Evolutionary conservation across 2,329 filamentous ascomycete species (phyloP), one percentile per base, ranked within the genome.

Genomic region (Helotiales sp.): DNA sequence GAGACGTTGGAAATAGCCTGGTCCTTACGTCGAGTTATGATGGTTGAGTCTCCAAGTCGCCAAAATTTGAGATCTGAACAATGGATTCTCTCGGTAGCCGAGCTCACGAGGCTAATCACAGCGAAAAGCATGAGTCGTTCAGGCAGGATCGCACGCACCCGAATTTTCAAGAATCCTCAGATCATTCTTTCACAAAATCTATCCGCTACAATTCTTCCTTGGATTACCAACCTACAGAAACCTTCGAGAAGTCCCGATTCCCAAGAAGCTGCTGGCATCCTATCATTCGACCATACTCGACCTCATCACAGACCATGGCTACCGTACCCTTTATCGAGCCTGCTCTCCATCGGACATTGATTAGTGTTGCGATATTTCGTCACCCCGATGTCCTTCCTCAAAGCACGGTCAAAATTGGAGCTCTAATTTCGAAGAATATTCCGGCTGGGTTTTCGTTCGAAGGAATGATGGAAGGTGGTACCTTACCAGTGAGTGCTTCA

Each of bases 361-460:
- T 57, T 49, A 48, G 40, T 24, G 25, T 57, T 30, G 13, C 48
- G 8, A n/a, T 52, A 3, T 53, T 57, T 24, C 49, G 55, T 12
- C 17, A 47, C 15, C 55, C 49, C 30, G 38, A 50, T 8, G 47
- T 22, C 12, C 36, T 10, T 19, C 38, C 49, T 10, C 53, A 48
- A 30, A 34, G 30, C 12, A 40, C 22, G 8, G 49, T 40, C n/a
- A 52, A 31, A 34, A 34, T 27, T 36, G n/a, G 17, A 13, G 52
- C 40, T 5, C 47, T 52, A 10, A 42, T 46, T 33, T 49, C 48
- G n/a, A 53, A 49, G 25, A 30, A 31, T 5, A 52, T 57, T 24
- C 49, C 55, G 24, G 55, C 52, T 3, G 49, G 48, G 25, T 52
- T 57, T 15, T 52, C 30, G n/a, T 57, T 52, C 24, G 55, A 57